Evolutionary conservation across 495 filamentous ascomycete species (phyloP), one percentile per base, ranked within the genome.

Genomic region (Hypoxylon trugodes): DNA sequence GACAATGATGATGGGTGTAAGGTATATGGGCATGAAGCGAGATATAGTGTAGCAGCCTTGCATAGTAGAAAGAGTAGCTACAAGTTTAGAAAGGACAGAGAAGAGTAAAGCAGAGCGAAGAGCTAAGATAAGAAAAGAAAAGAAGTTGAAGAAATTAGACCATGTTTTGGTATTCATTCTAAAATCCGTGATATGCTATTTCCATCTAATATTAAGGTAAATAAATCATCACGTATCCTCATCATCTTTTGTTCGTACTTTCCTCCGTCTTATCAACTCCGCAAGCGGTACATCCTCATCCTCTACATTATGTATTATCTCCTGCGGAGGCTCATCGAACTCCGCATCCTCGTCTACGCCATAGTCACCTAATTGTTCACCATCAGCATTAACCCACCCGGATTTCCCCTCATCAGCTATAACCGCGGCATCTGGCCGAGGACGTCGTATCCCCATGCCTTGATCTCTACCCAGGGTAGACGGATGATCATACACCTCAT

Each of bases 261-360:
- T 83, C 45, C 83, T 73, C 59, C 82, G 68, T 50, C 83, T 67
- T 40, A 90, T 73, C 16, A 93, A 55, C 69, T 90, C 86, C 0
- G 80, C 89, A 33, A 97, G 70, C 0, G 93, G 93, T 5, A 96
- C 79, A 69, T 96, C 89, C 52, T 96, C 92, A 55, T 94, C 81
- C 7, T 70, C 58, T 18, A 52, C 32, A 2, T 38, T 8, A 10
- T 4, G 32, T 26, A 45, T 56, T 12, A 49, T 22, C 8, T 50
- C 26, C 45, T 4, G 40, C 21, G 35, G 30, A 19, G 37, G 83
- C 58, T 89, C 88, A 55, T 90, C 88, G 57, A 87, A 87, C 66
- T 96, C 91, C 6, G 79, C 84, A 6, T 92, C 90, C 65, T 91
- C 90, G 65, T 96, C 93, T 0, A 97, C 91, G 1, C 95, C 95